phyloP scores from a whole-genome alignment of 2,329 filamentous ascomycete genomes.

The Talaromyces sp. region DNA sequence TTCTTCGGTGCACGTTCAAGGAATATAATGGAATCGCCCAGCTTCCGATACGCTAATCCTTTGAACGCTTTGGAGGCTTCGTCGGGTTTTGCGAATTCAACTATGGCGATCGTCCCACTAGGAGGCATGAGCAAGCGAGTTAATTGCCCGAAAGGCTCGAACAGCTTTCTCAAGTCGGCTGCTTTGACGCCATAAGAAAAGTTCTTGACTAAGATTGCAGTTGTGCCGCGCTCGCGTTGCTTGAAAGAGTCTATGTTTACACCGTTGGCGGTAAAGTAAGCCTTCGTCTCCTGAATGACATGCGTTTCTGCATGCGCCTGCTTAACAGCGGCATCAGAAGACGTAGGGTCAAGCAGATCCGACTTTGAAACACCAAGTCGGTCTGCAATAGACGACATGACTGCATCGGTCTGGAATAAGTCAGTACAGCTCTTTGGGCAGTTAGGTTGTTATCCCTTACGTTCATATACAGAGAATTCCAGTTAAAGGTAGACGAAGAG shows the following conservation, averaged over 20 bases:
- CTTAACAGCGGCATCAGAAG: conserved; percentile 87
- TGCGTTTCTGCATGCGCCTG: conserved; percentile 96
- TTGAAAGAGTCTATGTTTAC: conserved; percentile 92
- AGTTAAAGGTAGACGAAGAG: conserved; percentile 76
- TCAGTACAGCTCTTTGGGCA: conserved; percentile 17
- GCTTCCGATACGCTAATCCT: conserved; percentile 78
- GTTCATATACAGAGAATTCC: conserved; percentile 99
- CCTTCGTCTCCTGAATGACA: conserved; percentile 91
- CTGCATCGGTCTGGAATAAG: conserved; percentile 60
- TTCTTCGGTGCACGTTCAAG: conserved; percentile 88
- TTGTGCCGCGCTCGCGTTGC: conserved; percentile 74
- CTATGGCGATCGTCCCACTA: conserved; percentile 85
- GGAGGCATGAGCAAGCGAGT: conserved; percentile 85
- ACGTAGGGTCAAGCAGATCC: conserved; percentile 90
- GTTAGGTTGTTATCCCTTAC: conserved; percentile 41
- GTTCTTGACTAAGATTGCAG: conserved; percentile 87
- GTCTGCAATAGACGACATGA: conserved; percentile 82
- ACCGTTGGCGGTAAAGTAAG: conserved; percentile 81
- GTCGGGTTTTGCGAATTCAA: conserved; percentile 74
- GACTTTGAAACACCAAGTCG: conserved; percentile 86
- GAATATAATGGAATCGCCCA: conserved; percentile 87
- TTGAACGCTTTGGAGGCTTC: conserved; percentile 80
- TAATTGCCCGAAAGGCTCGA: conserved; percentile 80
- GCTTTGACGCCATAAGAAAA: conserved; percentile 77
- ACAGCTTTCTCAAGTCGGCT: conserved; percentile 72